A percentile compares a stretch with the other conserved stretches of the same genome.
phyloP scores from a whole-genome alignment of 805 yeast genomes.

The Metschnikowia similis region DNA sequence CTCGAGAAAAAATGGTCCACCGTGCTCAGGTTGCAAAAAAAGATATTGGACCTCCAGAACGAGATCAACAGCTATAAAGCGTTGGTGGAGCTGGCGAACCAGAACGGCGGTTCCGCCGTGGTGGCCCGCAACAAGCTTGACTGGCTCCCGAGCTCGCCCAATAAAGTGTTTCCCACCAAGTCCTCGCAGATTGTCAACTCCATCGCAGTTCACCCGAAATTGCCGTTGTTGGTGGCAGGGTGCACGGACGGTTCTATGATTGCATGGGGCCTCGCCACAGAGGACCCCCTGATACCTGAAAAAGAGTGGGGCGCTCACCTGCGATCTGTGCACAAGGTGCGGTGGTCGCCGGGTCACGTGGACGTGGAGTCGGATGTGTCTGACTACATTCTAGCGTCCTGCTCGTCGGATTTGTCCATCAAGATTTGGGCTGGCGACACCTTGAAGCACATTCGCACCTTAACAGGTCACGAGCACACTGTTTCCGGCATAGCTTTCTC shows the following conservation, averaged over 20 bases:
- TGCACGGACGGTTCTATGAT: conserved; percentile 69
- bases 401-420: conserved; percentile 51
- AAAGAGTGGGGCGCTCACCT: conserved; percentile 71
- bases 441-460: conserved; percentile 53
- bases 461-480: conserved; percentile 86
- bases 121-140: conserved; percentile 30
- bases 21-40: conserved; percentile 72
- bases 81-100: conserved; percentile 32
- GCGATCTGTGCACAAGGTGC: conserved; percentile 55
- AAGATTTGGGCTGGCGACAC: conserved; percentile 66
- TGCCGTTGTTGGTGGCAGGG: conserved; percentile 61
- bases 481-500: conserved; percentile 62
- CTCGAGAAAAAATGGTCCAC: conserved; percentile 86
- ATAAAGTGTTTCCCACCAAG: conserved; percentile 50
- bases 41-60: conserved; percentile 65
- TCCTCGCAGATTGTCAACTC: conserved; percentile 53
- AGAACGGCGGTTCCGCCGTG: conserved; percentile 11
- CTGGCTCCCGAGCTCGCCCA: conserved; percentile 60
- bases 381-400: conserved; percentile 40
- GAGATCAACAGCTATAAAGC: conserved; percentile 48
- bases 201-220: conserved; percentile 68
- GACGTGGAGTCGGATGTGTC: conserved; percentile 19
- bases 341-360: conserved; percentile 45
- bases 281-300: conserved; percentile 58
- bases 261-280: conserved; percentile 60